These are phyloP conservation scores for Jackrogersella minutella DNA, from an alignment of 495 filamentous ascomycete genomes.

Conservation along the genomic window DNA sequence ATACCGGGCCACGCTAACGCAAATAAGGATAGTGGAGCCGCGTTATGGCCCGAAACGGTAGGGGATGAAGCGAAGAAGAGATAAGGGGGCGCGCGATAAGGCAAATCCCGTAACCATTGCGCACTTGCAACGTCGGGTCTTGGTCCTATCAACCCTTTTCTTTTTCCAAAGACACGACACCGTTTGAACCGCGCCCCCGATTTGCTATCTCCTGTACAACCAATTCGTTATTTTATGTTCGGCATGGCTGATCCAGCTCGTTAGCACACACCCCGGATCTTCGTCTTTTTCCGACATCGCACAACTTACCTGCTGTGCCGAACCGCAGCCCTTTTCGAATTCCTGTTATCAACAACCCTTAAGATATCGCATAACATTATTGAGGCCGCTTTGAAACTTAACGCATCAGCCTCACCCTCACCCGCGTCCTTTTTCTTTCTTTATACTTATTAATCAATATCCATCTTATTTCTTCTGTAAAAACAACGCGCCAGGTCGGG, in stretches of 20 bases:
- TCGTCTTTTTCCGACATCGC: constrained; percentile 12
- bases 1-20: constrained; percentile 20
- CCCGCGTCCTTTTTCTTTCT: not conserved
- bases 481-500: constrained; percentile 29
- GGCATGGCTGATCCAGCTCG: constrained; percentile 18
- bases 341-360: constrained; percentile 19
- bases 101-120: constrained; percentile 7
- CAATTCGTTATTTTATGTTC: constrained; percentile 31
- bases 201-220: no score
- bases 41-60: constrained; percentile 18
- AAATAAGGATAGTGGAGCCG: constrained; percentile 21
- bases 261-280: constrained; percentile 3
- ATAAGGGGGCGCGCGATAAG: constrained; percentile 34
- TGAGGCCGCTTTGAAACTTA: no score
- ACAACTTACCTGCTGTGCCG: not conserved
- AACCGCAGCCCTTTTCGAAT: constrained; percentile 33
- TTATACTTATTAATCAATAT: no score
- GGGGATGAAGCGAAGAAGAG: constrained; percentile 14
- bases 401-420: constrained; percentile 10
- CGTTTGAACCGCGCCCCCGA: no score
- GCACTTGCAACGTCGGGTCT: constrained; percentile 3
- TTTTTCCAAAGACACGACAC: no score
- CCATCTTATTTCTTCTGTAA: constrained; percentile 44
- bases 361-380: no score
- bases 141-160: constrained; percentile 17